A percentile compares a stretch with the other conserved stretches of the same genome.
Conservation (phyloP, 345 rosid species). For the Capsella bursapastoris region DNA sequence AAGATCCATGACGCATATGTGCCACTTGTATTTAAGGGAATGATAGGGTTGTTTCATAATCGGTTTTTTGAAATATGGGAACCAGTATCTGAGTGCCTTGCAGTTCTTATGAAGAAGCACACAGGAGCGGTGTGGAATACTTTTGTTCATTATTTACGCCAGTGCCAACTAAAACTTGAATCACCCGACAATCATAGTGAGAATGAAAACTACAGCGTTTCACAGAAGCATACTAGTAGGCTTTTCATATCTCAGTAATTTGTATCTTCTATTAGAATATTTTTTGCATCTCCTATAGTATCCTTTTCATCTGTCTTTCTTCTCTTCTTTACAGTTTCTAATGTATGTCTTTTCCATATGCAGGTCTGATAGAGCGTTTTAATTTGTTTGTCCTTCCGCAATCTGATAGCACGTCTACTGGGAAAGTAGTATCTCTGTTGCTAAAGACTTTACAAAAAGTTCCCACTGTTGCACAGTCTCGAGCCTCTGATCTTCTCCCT, state of each 20-base stretch:
- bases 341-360: constrained; percentile 10
- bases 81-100: constrained; percentile 71
- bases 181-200: constrained; percentile 42
- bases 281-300: neutral
- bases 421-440: constrained; percentile 59
- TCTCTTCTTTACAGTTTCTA: constrained; percentile 2
- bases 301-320: neutral
- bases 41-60: constrained; percentile 72
- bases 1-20: constrained; percentile 60
- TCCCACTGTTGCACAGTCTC: constrained; percentile 65
- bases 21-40: constrained; percentile 62
- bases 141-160: constrained; percentile 54
- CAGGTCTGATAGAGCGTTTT: constrained; percentile 64
- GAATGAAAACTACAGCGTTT: constrained; percentile 34
- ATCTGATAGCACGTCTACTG: constrained; percentile 60
- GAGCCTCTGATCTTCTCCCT: constrained; percentile 64
- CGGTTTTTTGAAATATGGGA: constrained; percentile 65
- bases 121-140: constrained; percentile 59
- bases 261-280: neutral
- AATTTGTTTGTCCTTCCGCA: constrained; percentile 51
- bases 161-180: constrained; percentile 52
- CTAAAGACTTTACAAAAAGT: constrained; percentile 74
- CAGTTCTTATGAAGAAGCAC: constrained; percentile 57
- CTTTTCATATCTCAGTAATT: constrained; percentile 1
- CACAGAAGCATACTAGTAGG: constrained; percentile 54